Evolutionary conservation across 1,139 yeast species (phyloP).

Genomic region (Zygosaccharomyces sapae): DNA sequence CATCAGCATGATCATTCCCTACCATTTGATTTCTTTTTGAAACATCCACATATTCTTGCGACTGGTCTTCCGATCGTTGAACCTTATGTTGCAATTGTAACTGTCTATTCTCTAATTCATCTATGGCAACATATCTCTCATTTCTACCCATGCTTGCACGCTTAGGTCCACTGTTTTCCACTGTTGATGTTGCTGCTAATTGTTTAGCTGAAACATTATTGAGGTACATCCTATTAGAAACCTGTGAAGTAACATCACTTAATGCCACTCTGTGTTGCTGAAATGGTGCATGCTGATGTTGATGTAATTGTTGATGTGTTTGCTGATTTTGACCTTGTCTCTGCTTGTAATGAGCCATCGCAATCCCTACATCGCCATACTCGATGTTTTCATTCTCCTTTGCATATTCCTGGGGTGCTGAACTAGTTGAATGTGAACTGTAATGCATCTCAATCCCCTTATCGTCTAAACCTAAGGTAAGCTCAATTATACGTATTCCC

Average conservation of each 20-base stretch:
- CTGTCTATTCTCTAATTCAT: conserved; percentile 5
- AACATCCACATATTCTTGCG: conserved; percentile 22
- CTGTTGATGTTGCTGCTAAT: not conserved
- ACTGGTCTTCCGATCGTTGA: not conserved
- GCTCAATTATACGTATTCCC: not conserved
- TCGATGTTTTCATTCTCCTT: conserved; percentile 8
- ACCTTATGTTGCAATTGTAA: not conserved
- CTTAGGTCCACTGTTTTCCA: conserved; percentile 3
- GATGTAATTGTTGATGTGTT: not conserved
- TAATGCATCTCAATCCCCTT: conserved; percentile 9
- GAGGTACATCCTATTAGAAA: conserved; percentile 12
- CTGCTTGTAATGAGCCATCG: conserved; percentile 7
- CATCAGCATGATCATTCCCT: not conserved
- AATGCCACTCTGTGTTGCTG: conserved; percentile 27
- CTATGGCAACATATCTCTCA: conserved; percentile 11
- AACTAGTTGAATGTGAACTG: conserved; percentile 13
- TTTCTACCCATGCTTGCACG: conserved; percentile 13
- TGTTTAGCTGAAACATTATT: conserved; percentile 1
- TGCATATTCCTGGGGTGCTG: conserved; percentile 9
- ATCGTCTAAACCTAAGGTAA: not conserved
- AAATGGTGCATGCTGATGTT: conserved; percentile 5
- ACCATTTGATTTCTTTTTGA: conserved; percentile 11
- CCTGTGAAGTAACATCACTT: conserved; percentile 33
- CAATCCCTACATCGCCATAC: conserved; percentile 6
- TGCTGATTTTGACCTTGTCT: not conserved